Evolutionary conservation across 2,329 filamentous ascomycete species (phyloP).

Genomic region (Cercospora sojina): DNA sequence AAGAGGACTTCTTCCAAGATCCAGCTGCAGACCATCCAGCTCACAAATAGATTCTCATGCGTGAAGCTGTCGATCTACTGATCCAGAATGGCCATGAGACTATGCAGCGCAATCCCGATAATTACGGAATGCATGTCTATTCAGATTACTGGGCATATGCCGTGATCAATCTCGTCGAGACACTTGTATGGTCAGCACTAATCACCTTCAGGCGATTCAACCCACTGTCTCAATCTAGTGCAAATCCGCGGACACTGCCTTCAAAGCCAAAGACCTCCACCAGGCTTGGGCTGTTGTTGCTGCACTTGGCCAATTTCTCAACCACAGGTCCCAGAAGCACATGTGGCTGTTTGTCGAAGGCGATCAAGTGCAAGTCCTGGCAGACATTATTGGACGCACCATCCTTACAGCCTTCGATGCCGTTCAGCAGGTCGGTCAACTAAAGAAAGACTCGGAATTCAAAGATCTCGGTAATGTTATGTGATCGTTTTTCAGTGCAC

Average conservation of each 20-base stretch:
- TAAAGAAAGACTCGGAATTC: constrained; percentile 12
- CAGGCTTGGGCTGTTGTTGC: constrained; percentile 16
- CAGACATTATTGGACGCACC: constrained; percentile 1
- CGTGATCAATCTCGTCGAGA: constrained; percentile 10
- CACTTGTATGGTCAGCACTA: not conserved
- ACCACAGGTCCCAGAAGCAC: not conserved
- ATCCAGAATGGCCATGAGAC: not conserved
- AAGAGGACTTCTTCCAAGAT: not conserved
- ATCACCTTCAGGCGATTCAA: not conserved
- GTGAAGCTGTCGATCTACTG: not conserved
- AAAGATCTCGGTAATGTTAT: constrained; percentile 12
- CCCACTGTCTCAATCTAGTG: not conserved
- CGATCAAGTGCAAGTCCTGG: not conserved
- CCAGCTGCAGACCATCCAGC: constrained; percentile 17
- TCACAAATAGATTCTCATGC: constrained; percentile 17
- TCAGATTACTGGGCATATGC: constrained; percentile 12
- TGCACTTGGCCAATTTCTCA: constrained; percentile 11
- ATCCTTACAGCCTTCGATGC: constrained; percentile 9
- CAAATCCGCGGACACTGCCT: constrained; percentile 10
- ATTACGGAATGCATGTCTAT: constrained; percentile 13
- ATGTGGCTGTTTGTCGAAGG: constrained; percentile 8
- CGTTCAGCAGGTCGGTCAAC: constrained; percentile 4
- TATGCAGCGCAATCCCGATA: constrained; percentile 24
- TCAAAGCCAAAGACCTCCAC: constrained; percentile 5
- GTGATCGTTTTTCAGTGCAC: not conserved